These are phyloP conservation scores for Fraxinus americana DNA, from an alignment of 257 asterid species.

Conservation along the genomic window DNA sequence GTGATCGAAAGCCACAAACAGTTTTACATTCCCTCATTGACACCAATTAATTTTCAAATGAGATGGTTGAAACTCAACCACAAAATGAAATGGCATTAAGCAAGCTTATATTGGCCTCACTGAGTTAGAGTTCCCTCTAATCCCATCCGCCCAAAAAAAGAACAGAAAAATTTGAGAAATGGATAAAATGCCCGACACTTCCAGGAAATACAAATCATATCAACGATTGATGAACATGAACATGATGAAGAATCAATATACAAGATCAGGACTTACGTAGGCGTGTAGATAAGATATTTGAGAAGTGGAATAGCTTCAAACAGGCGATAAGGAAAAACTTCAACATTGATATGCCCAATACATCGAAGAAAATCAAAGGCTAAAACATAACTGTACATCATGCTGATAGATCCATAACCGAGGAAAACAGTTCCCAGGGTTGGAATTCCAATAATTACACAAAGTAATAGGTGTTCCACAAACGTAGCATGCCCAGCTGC, in stretches of 20 bases:
- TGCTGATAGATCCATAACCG: conserved; percentile 74
- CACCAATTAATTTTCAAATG: no score
- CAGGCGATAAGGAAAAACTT: conserved; percentile 54
- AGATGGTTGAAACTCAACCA: no score
- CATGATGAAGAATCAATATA: neutral
- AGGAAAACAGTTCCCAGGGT: conserved; percentile 57
- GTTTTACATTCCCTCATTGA: no score
- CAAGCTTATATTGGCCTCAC: neutral
- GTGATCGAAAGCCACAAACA: no score
- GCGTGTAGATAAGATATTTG: conserved; percentile 62
- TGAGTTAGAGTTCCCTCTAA: neutral
- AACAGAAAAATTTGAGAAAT: neutral
- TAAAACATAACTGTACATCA: conserved; percentile 66
- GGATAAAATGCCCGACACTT: no score
- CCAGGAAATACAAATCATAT: neutral
- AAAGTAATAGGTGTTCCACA: conserved; percentile 78
- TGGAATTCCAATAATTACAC: conserved; percentile 69
- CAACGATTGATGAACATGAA: neutral
- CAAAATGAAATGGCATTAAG: conserved; percentile 7
- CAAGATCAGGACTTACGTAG: conserved; percentile 61
- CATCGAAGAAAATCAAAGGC: conserved; percentile 82
- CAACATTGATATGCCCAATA: conserved; percentile 80
- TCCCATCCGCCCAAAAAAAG: neutral
- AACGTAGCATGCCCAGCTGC: conserved; percentile 84
- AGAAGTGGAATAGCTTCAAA: conserved; percentile 62